Evolutionary conservation across 345 rosid genomes (phyloP).

Genomic region (Bruguiera parviflora): DNA sequence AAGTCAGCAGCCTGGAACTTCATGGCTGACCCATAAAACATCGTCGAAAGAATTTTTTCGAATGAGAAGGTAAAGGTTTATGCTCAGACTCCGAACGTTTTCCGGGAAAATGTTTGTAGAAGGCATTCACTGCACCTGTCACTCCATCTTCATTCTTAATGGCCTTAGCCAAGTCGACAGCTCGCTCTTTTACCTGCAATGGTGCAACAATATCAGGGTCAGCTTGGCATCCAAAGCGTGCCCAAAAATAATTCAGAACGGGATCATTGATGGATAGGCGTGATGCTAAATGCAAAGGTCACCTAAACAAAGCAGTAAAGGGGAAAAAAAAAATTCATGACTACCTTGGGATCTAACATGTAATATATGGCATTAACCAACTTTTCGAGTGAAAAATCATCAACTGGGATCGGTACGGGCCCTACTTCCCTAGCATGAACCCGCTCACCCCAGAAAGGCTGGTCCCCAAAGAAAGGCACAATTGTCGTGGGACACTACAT

Average conservation of each 20-base stretch:
- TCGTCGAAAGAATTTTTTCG: slow-evolving; percentile 18
- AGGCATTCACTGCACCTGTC: slow-evolving; percentile 51
- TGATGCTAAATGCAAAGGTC: too few relatives aligned
- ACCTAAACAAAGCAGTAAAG: not conserved
- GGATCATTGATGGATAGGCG: not conserved
- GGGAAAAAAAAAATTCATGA: not conserved
- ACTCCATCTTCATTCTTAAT: slow-evolving; percentile 55
- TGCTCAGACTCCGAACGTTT: not conserved
- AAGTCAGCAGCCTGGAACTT: not conserved
- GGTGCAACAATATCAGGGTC: not conserved
- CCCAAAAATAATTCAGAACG: not conserved
- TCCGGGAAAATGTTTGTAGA: slow-evolving; percentile 45
- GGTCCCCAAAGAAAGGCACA: slow-evolving; percentile 63
- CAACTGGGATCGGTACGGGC: slow-evolving; percentile 50
- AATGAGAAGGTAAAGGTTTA: slow-evolving; percentile 3
- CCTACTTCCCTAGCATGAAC: slow-evolving; percentile 56
- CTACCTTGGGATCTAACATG: slow-evolving; percentile 50
- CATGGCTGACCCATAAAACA: slow-evolving; percentile 21
- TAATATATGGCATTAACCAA: slow-evolving; percentile 48
- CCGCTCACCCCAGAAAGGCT: slow-evolving; percentile 59
- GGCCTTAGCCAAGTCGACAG: slow-evolving; percentile 39
- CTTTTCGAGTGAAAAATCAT: slow-evolving; percentile 45
- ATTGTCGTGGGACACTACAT: slow-evolving; percentile 55
- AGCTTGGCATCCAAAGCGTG: not conserved
- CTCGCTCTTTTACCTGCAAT: slow-evolving; percentile 46